These are phyloP conservation scores for Colletotrichum cordylinicola DNA, from an alignment of 2,329 filamentous ascomycete genomes.

Conservation along the genomic window DNA sequence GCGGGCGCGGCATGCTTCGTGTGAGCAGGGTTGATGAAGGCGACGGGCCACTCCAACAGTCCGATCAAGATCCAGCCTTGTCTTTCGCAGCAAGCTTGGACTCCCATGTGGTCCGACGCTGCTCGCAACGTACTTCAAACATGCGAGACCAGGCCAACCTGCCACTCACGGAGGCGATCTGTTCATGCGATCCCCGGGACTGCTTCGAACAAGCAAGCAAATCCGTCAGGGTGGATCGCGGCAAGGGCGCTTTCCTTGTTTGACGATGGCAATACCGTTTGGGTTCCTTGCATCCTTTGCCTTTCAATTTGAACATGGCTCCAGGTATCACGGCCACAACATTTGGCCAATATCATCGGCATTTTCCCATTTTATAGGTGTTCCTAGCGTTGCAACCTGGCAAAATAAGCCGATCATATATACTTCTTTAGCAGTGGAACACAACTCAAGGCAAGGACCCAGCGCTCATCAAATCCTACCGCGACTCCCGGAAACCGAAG, in stretches of 20 bases:
- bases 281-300: neutral
- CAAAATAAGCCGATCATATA: slow-evolving; percentile 9
- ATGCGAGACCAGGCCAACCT: slow-evolving; percentile 4
- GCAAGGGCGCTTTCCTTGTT: neutral
- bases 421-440: neutral
- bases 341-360: neutral
- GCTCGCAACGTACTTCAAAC: slow-evolving; percentile 34
- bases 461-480: neutral
- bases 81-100: slow-evolving; percentile 4
- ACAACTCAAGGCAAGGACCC: neutral
- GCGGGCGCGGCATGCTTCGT: neutral
- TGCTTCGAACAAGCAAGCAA: neutral
- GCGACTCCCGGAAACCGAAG: neutral
- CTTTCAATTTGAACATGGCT: neutral
- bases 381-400: neutral
- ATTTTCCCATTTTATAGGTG: neutral
- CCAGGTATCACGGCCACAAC: neutral
- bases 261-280: neutral
- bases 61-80: slow-evolving; percentile 4
- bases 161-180: slow-evolving; percentile 16
- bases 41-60: neutral
- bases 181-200: slow-evolving; percentile 19
- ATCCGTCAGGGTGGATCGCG: neutral
- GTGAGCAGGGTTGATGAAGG: neutral
- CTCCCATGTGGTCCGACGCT: slow-evolving; percentile 18